Conservation (phyloP, 257 asterid species). For the Fraxinus excelsior region DNA sequence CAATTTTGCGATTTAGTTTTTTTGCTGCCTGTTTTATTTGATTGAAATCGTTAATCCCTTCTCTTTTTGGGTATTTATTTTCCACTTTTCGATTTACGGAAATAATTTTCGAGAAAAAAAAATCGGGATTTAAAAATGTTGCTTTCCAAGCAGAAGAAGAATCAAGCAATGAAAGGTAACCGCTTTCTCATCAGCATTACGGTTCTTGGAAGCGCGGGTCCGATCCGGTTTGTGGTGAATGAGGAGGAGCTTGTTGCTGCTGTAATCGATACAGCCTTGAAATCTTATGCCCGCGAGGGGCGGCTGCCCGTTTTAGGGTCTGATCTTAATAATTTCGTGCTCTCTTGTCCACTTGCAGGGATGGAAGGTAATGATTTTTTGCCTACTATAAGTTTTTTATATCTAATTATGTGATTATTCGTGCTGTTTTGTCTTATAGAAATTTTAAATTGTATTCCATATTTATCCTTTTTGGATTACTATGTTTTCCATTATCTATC, state of each 20-base stretch:
- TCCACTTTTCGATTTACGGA: background rate
- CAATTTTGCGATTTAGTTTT: background rate
- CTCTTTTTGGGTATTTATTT: background rate
- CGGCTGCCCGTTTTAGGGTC: conserved; percentile 43
- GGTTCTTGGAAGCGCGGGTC: conserved; percentile 50
- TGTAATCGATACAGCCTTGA: conserved; percentile 40
- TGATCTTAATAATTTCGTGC: conserved; percentile 29
- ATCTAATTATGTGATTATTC: no score
- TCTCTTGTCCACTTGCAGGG: conserved; percentile 35
- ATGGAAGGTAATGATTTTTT: conserved; percentile 27
- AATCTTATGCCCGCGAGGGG: conserved; percentile 43
- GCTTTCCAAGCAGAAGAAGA: conserved; percentile 42
- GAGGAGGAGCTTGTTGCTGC: conserved; percentile 38
- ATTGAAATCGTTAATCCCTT: background rate
- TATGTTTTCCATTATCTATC: background rate
- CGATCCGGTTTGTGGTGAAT: conserved; percentile 41
- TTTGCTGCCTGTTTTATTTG: background rate
- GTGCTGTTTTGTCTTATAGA: background rate
- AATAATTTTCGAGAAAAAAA: background rate
- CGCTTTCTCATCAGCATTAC: conserved; percentile 40
- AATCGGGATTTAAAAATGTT: conserved; percentile 15
- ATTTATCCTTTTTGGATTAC: no score
- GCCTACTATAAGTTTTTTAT: background rate
- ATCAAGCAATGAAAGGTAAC: conserved; percentile 33
- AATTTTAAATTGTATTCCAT: no score